Conservation (phyloP, 768 basidiomycete genomes). For the Russula sp. region DNA sequence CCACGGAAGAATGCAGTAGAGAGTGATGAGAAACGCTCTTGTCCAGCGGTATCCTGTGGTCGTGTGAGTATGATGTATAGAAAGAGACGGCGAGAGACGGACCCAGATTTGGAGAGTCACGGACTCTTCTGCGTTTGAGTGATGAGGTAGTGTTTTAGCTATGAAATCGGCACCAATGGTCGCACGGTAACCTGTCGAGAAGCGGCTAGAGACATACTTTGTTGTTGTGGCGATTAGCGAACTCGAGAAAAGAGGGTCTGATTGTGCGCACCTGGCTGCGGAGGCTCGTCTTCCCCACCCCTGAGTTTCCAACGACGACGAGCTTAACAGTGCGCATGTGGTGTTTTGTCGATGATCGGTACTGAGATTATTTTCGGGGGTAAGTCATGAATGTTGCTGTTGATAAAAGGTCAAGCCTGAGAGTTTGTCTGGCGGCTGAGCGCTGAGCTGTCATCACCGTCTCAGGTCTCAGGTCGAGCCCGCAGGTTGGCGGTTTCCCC, state of each 20-base stretch:
- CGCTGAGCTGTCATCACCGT: background rate
- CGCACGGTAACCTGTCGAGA: conserved; percentile 71
- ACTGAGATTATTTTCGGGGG: background rate
- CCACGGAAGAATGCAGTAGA: conserved; percentile 82
- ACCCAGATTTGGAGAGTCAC: conserved; percentile 71
- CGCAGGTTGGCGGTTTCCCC: background rate
- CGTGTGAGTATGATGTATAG: conserved; percentile 3
- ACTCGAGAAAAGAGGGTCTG: background rate
- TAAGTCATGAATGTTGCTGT: background rate
- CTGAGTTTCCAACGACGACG: conserved; percentile 74
- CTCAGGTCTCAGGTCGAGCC: background rate
- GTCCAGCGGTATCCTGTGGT: conserved; percentile 74
- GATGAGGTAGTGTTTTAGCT: conserved; percentile 63
- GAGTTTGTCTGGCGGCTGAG: background rate
- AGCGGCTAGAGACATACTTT: conserved; percentile 71
- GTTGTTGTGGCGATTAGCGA: background rate
- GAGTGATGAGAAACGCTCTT: conserved; percentile 81
- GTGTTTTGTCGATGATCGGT: background rate
- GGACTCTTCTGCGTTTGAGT: conserved; percentile 45
- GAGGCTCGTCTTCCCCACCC: conserved; percentile 81
- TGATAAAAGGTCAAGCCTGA: background rate
- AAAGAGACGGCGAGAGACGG: conserved; percentile 22
- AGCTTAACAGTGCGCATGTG: conserved; percentile 71
- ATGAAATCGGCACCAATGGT: conserved; percentile 92
- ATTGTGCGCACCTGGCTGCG: conserved; percentile 54